phyloP scores from a whole-genome alignment of 2,329 filamentous ascomycete species.

The Gnomoniopsis sp. region DNA sequence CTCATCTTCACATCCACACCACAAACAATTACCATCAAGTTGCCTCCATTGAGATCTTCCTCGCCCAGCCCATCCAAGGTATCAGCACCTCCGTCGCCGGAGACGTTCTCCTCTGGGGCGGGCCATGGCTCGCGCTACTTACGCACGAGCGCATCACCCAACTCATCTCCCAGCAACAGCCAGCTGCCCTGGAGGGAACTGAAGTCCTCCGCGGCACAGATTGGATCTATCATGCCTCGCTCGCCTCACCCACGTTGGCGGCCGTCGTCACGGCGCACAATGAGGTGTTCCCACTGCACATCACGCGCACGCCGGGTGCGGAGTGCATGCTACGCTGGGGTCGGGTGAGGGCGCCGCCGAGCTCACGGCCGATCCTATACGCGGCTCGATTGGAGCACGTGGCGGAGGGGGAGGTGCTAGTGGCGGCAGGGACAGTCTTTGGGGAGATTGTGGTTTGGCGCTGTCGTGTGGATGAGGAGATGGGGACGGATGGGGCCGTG shows the following conservation, averaged over 20 bases:
- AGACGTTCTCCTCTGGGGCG: constrained; percentile 67
- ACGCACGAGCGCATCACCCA: constrained; percentile 28
- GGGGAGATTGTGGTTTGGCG: constrained; percentile 92
- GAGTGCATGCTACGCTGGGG: constrained; percentile 37
- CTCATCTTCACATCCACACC: constrained; percentile 53
- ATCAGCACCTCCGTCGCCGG: constrained; percentile 43
- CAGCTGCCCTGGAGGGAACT: constrained; percentile 20
- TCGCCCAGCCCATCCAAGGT: constrained; percentile 70
- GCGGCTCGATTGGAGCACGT: constrained; percentile 63
- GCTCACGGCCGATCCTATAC: constrained; percentile 80
- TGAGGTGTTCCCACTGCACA: constrained; percentile 58
- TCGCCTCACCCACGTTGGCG: constrained; percentile 46
- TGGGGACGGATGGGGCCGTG: constrained; percentile 21
- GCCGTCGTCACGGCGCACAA: constrained; percentile 85
- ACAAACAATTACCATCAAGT: constrained; percentile 32
- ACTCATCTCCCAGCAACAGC: constrained; percentile 26
- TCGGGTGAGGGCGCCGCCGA: constrained; percentile 49
- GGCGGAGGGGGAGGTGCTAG: constrained; percentile 53
- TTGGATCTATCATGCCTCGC: constrained; percentile 71
- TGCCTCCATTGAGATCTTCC: constrained; percentile 53
- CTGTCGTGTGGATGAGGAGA: constrained; percentile 40
- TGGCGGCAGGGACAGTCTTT: constrained; percentile 89
- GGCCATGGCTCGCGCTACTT: constrained; percentile 50
- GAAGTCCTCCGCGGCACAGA: constrained; percentile 55
- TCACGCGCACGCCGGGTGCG: constrained; percentile 21